phyloP scores from a whole-genome alignment of 1,139 yeast species.

The Sugiyamaella xylanicola region DNA sequence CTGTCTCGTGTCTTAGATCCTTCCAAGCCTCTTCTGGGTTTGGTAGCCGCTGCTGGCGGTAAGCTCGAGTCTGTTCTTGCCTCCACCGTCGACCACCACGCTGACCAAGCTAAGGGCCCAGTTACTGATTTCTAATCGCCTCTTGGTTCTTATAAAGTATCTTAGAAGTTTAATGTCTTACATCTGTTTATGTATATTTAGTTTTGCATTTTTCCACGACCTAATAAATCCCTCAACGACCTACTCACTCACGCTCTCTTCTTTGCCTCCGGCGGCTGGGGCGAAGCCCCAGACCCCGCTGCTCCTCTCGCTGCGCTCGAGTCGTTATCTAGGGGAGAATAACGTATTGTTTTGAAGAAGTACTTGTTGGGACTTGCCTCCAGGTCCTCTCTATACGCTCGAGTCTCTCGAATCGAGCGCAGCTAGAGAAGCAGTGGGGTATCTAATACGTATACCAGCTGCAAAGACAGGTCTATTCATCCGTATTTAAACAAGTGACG shows the following conservation, averaged over 20 bases:
- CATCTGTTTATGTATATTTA: slow-evolving; percentile 6
- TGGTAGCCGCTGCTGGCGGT: slow-evolving; percentile 91
- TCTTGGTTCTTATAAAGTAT: slow-evolving; percentile 4
- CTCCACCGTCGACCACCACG: slow-evolving; percentile 2
- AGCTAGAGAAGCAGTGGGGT: too few species aligned
- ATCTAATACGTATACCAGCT: too few species aligned
- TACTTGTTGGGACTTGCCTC: too few species aligned
- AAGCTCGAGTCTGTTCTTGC: slow-evolving; percentile 51
- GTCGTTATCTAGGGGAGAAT: too few species aligned
- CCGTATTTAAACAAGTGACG: too few species aligned
- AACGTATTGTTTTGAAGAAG: too few species aligned
- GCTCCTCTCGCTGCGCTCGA: too few species aligned
- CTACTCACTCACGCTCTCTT: neutral
- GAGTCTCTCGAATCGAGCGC: too few species aligned
- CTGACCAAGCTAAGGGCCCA: slow-evolving; percentile 12
- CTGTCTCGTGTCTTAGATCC: slow-evolving; percentile 95
- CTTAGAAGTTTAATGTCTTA: slow-evolving; percentile 1
- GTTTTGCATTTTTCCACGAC: slow-evolving; percentile 11
- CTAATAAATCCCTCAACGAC: slow-evolving; percentile 2
- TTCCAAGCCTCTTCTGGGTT: slow-evolving; percentile 92
- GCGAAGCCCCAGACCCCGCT: too few species aligned
- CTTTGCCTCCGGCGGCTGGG: too few species aligned
- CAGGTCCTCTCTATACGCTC: too few species aligned
- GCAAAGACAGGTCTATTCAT: too few species aligned
- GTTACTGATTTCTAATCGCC: slow-evolving; percentile 13